Evolutionary conservation across 1,284 basidiomycete genomes (phyloP).

Genomic region (Ceratobasidium sp.): DNA sequence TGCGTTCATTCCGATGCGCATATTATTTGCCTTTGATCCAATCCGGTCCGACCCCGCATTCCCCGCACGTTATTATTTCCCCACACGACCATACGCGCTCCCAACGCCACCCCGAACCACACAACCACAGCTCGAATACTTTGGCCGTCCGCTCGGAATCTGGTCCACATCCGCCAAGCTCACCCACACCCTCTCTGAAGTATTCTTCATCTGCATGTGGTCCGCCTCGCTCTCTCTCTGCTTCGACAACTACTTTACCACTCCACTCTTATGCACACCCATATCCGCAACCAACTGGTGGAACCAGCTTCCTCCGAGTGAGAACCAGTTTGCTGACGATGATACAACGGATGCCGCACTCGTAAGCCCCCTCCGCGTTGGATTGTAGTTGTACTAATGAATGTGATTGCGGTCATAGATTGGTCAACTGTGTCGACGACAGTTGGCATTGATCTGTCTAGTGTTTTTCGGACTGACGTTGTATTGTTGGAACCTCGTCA

Average conservation of each 20-base stretch:
- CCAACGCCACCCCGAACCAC: too few species aligned
- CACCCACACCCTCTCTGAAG: constrained; percentile 78
- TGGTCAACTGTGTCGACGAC: constrained; percentile 63
- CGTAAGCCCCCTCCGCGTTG: constrained; percentile 43
- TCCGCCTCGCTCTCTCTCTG: constrained; percentile 85
- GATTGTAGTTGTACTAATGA: constrained; percentile 47
- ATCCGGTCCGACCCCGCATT: too few species aligned
- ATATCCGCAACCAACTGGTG: constrained; percentile 70
- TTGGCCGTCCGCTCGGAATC: constrained; percentile 85
- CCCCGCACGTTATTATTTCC: too few species aligned
- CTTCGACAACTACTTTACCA: constrained; percentile 92
- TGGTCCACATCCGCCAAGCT: constrained; percentile 87
- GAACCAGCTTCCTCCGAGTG: constrained; percentile 61
- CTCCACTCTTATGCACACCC: constrained; percentile 76
- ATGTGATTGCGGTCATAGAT: too few species aligned
- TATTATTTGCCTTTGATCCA: too few species aligned
- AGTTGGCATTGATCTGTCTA: constrained; percentile 75
- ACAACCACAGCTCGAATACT: constrained; percentile 79
- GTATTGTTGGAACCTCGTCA: constrained; percentile 81
- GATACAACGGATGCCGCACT: background rate
- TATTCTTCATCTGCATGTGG: constrained; percentile 91
- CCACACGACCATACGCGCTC: constrained; percentile 39
- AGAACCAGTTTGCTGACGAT: constrained; percentile 46
- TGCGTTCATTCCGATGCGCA: too few species aligned
- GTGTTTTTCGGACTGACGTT: constrained; percentile 75